phyloP scores from a whole-genome alignment of 768 basidiomycete genomes.

The Holtermanniella nyarrowii region DNA sequence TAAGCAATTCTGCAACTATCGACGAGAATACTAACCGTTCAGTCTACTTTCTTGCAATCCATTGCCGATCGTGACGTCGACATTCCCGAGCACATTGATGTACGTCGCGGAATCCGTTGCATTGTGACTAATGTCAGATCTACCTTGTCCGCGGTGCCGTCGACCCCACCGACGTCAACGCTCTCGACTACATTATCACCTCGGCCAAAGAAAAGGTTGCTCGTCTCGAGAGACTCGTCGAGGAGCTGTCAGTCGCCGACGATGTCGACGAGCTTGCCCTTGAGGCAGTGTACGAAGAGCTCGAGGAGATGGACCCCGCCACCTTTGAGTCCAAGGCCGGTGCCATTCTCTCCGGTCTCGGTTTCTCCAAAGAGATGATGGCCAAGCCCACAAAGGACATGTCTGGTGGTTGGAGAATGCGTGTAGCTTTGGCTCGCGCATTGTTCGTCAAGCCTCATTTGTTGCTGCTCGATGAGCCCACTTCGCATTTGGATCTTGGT shows the following conservation, averaged over 20 bases:
- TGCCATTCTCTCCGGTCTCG: conserved; percentile 93
- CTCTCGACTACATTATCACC: conserved; percentile 90
- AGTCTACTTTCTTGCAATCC: conserved; percentile 95
- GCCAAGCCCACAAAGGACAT: conserved; percentile 93
- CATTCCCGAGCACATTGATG: conserved; percentile 86
- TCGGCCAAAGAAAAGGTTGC: conserved; percentile 90
- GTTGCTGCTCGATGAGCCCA: conserved; percentile 74
- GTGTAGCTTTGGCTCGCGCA: conserved; percentile 85
- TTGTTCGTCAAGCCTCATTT: conserved; percentile 94
- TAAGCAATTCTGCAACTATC: conserved; percentile 32
- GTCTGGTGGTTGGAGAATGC: conserved; percentile 98
- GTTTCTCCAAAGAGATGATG: conserved; percentile 87
- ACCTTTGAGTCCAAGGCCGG: conserved; percentile 95
- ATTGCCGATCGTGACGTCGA: conserved; percentile 90
- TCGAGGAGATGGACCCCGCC: conserved; percentile 89
- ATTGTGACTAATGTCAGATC: conserved; percentile 46
- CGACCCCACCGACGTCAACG: conserved; percentile 88
- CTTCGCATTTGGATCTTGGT: conserved; percentile 76
- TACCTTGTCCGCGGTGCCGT: conserved; percentile 94
- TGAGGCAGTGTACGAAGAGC: conserved; percentile 82
- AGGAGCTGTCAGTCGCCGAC: conserved; percentile 83
- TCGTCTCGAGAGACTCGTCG: conserved; percentile 81
- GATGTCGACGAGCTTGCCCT: conserved; percentile 78
- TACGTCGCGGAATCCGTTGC: conserved; percentile 20
- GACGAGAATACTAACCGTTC: neutral